These are phyloP conservation scores for Luzula sylvatica DNA, from an alignment of 176 grass and related monocot genomes.

Conservation along the genomic window DNA sequence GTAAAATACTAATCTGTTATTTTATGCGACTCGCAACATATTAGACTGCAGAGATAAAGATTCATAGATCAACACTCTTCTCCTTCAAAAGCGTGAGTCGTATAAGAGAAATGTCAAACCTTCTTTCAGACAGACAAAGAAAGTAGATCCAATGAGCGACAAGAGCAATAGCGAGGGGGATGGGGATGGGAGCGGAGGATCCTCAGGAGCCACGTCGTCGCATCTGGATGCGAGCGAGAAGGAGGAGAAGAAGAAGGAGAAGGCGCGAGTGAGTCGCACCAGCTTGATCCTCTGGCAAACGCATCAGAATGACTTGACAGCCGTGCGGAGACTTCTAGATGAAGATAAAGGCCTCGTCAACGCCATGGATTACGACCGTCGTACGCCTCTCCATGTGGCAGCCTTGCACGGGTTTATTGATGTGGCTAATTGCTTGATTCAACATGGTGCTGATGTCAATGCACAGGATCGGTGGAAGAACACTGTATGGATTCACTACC, in stretches of 20 bases:
- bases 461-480: slow-evolving; percentile 96
- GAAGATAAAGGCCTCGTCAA: slow-evolving; percentile 79
- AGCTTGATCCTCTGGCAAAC: slow-evolving; percentile 99
- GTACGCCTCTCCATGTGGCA: slow-evolving; percentile 93
- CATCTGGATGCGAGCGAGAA: slow-evolving; percentile 18
- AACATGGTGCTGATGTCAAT: slow-evolving; percentile 75
- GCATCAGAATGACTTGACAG: slow-evolving; percentile 77
- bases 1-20: too few species aligned
- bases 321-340: slow-evolving; percentile 86
- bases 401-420: slow-evolving; percentile 84
- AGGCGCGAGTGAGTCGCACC: slow-evolving; percentile 70
- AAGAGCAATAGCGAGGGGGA: slow-evolving; percentile 26
- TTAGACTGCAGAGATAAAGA: too few species aligned
- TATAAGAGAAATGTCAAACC: too few species aligned
- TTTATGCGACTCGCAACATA: too few species aligned
- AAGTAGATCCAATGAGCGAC: slow-evolving; percentile 9
- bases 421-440: slow-evolving; percentile 75
- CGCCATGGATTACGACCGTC: slow-evolving; percentile 90
- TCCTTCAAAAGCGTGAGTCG: too few species aligned
- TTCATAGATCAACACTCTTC: too few species aligned
- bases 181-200: slow-evolving; percentile 14
- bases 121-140: too few species aligned
- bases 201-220: slow-evolving; percentile 12
- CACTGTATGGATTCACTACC: slow-evolving; percentile 36
- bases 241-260: slow-evolving; percentile 52